Evolutionary conservation across 176 grass and related monocot species (phyloP), one percentile per base, ranked within the genome.

Genomic region (Metroxylon sagu): DNA sequence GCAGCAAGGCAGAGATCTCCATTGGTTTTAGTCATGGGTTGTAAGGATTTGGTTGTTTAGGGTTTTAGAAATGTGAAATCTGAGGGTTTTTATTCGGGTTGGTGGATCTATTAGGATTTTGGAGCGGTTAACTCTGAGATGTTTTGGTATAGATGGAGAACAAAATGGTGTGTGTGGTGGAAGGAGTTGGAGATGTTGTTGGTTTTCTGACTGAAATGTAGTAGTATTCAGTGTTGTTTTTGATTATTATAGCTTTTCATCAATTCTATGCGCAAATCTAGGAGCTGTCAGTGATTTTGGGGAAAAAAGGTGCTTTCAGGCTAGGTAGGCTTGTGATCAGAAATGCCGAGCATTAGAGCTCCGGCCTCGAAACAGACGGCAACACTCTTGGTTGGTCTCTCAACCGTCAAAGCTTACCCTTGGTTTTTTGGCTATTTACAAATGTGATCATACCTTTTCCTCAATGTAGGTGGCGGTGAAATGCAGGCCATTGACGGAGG

Each of bases 271-370:
- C 6, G 53, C n/a, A 55, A 55, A 23, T 19, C 53, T 55, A 25
- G 35, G 17, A 19, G 21, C 17, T 55, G 10, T 55, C 21, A 55
- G 15, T 55, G n/a, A 55, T 21, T 55, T 6, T 8, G 16, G 26
- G 14, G 16, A 59, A 59, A 12, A 29, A 59, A 28, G 26, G 23
- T 29, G 25, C 16, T 27, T 59, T 59, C 8, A 6, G 57, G 23
- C 16, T 28, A 26, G 16, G 30, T 26, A 35, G 52, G 7, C 30
- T 35, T 68, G 23, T 23, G 29, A 68, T 56, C 52, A 17, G 18
- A 52, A 60, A 98, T 98, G 93, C 93, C 93, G 25, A 85, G 67
- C 62, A 85, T 98, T 73, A 86, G 93, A 67, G 78, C 88, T 60
- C 93, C 93, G 43, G 84, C 81, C 18, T 92, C 82, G 30, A 92